Conservation (phyloP, 1,139 yeast genomes). For the Zygotorulaspora mrakii region DNA sequence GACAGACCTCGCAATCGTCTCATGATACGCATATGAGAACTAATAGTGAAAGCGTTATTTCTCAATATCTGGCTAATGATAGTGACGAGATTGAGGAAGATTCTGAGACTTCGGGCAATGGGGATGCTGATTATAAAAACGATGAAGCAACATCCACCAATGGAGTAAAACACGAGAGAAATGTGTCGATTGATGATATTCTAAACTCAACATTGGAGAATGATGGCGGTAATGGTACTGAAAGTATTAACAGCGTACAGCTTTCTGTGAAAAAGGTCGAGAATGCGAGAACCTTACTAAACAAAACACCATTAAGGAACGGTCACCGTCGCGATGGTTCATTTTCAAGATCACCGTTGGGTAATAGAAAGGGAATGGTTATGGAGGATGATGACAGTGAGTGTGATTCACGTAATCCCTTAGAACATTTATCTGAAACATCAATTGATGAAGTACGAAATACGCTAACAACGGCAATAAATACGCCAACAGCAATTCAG, state of each 20-base stretch:
- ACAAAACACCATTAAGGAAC: conserved; percentile 52
- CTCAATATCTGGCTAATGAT: conserved; percentile 14
- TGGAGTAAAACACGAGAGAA: conserved; percentile 18
- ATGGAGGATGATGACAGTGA: conserved; percentile 7
- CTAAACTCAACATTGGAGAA: conserved; percentile 31
- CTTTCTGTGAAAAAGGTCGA: conserved; percentile 2
- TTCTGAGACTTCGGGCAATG: background rate
- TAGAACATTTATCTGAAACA: background rate
- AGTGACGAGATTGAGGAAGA: background rate
- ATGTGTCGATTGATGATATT: conserved; percentile 32
- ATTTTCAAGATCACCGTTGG: conserved; percentile 15
- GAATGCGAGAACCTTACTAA: conserved; percentile 5
- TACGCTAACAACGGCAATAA: conserved; percentile 1
- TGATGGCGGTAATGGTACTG: conserved; percentile 19
- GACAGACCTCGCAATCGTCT: conserved; percentile 7
- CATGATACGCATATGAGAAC: conserved; percentile 8
- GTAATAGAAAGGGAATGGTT: conserved; percentile 16
- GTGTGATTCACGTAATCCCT: background rate
- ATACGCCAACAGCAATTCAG: conserved; percentile 3
- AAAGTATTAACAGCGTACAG: background rate
- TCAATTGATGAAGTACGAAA: conserved; percentile 1
- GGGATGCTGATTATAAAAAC: conserved; percentile 1
- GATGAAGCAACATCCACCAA: background rate
- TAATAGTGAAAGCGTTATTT: conserved; percentile 15
- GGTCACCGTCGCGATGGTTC: conserved; percentile 59